phyloP scores from a whole-genome alignment of 768 basidiomycete species.

The Gautieria morchelliformis region DNA sequence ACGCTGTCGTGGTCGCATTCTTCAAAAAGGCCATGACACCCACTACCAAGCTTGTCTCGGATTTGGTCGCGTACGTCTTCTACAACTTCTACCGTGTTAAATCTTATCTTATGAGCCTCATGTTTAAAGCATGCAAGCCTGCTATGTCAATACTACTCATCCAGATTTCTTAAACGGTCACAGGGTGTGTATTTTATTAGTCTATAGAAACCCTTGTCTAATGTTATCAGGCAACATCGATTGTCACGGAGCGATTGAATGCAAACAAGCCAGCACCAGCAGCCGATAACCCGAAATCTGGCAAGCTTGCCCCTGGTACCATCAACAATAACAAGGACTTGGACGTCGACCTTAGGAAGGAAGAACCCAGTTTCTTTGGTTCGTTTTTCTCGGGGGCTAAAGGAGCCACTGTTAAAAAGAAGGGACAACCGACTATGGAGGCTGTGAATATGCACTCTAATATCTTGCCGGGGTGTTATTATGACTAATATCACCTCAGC shows the following conservation, averaged over 20 bases:
- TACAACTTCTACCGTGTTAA: not conserved
- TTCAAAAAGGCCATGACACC: conserved; percentile 92
- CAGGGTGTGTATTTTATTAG: conserved; percentile 37
- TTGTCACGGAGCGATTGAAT: conserved; percentile 75
- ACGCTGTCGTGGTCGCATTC: conserved; percentile 90
- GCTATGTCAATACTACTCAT: conserved; percentile 98
- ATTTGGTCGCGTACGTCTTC: conserved; percentile 75
- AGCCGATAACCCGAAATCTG: conserved; percentile 59
- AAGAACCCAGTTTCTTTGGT: conserved; percentile 87
- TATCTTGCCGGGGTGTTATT: not conserved
- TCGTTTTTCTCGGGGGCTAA: conserved; percentile 80
- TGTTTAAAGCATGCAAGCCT: conserved; percentile 80
- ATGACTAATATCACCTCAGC: conserved; percentile 32
- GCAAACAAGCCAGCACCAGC: conserved; percentile 65
- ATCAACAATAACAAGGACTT: conserved; percentile 93
- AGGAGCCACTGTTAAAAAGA: conserved; percentile 52
- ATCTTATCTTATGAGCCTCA: not conserved
- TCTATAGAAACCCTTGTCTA: not conserved
- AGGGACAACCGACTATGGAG: conserved; percentile 47
- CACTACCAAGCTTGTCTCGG: conserved; percentile 87
- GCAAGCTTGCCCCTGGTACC: conserved; percentile 47
- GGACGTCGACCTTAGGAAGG: conserved; percentile 82
- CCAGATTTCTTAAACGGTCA: conserved; percentile 98
- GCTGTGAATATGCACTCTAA: conserved; percentile 29
- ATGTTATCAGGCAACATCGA: conserved; percentile 65